Base-by-base conservation (phyloP, 371 early-diverging fungal species). In the Apophysomyces trapeziformis region DNA sequence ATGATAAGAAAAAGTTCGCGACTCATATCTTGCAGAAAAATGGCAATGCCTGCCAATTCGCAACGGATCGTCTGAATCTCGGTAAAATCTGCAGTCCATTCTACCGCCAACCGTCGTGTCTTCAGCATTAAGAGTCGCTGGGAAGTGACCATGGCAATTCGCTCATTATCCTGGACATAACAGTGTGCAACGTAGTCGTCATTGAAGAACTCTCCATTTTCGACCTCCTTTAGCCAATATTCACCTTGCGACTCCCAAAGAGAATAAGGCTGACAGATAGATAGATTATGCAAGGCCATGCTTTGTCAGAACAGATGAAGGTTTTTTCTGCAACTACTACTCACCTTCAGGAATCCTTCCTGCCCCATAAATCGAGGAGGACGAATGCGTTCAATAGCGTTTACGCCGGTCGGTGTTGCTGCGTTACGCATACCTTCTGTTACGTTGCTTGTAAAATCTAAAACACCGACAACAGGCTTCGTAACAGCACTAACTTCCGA, bases 381-480 rank as follows among this genome's bases (percentile, higher is more conserved):
- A 5, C 99, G 87, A 56, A 90, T 87, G 57, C 95, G 89, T 47
- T 73, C 78, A 66, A 78, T 75, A 63, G 91, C 93, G 44, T 86
- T 83, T 58, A 85, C 85, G 58, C 93, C 95, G 71, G 91, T 91
- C 13, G 93, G 90, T 0, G 94, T 94, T 0, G 74, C 44, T 13
- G 72, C 66, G 38, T 77, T 70, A 39, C 69, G 61, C 9, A 75
- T 71, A 41, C 81, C 85, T 77, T 95, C 95, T 13, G 95, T 89
- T 1, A 98, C 93, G 74, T 93, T 94, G 14, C 92, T 92, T 0
- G 96, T 94, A 36, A 97, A 80, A 68, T 98, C 99, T 71, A 96
- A 89, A 21, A 96, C 89, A 5, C 99, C 99, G 7, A 96, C 92
- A 12, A 95, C 83, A 0, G 99, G 98, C 71, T 98, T 98, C 8